phyloP scores from a whole-genome alignment of 768 basidiomycete genomes.

The Nidularia pulvinata region DNA sequence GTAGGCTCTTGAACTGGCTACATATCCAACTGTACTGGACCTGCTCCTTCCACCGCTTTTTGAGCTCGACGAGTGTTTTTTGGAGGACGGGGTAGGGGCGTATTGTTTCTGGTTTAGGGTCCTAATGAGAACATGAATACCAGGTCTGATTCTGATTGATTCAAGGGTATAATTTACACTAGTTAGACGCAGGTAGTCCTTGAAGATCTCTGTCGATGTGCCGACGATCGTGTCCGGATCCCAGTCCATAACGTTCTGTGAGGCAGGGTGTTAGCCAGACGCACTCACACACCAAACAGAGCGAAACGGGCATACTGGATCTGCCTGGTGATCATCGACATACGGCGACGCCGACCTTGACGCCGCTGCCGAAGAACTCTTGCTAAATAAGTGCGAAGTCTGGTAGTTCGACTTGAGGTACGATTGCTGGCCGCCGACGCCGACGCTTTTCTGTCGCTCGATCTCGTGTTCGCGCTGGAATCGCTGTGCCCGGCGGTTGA shows the following conservation, averaged over 20 bases:
- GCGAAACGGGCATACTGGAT: constrained; percentile 50
- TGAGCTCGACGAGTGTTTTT: constrained; percentile 84
- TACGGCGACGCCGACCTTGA: constrained; percentile 49
- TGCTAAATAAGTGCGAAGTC: constrained; percentile 48
- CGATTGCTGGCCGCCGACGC: constrained; percentile 27
- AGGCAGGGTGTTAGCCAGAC: background rate
- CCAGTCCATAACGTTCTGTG: constrained; percentile 95
- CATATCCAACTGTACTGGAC: constrained; percentile 86
- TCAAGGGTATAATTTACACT: constrained; percentile 48
- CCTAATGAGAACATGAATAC: constrained; percentile 41
- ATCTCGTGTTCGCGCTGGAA: constrained; percentile 92
- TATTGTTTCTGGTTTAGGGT: constrained; percentile 93
- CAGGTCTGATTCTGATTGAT: background rate
- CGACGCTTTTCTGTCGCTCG: constrained; percentile 58
- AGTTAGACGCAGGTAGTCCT: constrained; percentile 94
- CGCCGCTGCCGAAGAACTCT: background rate
- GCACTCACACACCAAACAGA: background rate
- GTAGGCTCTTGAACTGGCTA: constrained; percentile 96
- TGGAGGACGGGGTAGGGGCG: constrained; percentile 85
- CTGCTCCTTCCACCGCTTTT: constrained; percentile 85
- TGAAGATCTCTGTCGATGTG: constrained; percentile 86
- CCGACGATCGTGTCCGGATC: constrained; percentile 96
- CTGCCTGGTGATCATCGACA: constrained; percentile 69
- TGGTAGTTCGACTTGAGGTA: constrained; percentile 44
- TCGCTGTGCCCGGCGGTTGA: constrained; percentile 80